Percentiles rank a stretch among this genome's conserved stretches.
These are phyloP conservation scores for Pythium periplocum DNA, from an alignment of 352 stramenopile species.

Conservation along the genomic window DNA sequence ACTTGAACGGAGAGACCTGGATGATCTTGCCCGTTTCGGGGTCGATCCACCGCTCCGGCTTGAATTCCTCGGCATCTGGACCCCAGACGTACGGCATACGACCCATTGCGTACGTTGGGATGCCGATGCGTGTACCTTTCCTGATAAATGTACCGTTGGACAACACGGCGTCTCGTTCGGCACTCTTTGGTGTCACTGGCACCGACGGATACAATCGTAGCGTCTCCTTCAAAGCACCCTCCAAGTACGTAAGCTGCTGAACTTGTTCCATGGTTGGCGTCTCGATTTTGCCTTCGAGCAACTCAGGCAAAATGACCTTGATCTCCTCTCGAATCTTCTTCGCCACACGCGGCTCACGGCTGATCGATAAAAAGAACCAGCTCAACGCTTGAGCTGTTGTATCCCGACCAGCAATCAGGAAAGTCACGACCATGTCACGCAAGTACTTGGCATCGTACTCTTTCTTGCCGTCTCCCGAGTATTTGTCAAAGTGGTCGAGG, in stretches of 20 bases:
- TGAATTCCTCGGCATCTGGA: slow-evolving; percentile 30
- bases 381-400: slow-evolving; percentile 67
- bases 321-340: slow-evolving; percentile 45
- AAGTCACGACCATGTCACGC: slow-evolving; percentile 72
- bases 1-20: slow-evolving; percentile 37
- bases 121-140: slow-evolving; percentile 28
- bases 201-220: slow-evolving; percentile 37
- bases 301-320: slow-evolving; percentile 15
- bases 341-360: slow-evolving; percentile 37
- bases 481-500: slow-evolving; percentile 24
- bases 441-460: slow-evolving; percentile 39
- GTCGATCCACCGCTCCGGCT: slow-evolving; percentile 39
- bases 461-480: slow-evolving; percentile 6
- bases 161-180: slow-evolving; percentile 18
- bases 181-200: slow-evolving; percentile 21
- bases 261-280: slow-evolving; percentile 39
- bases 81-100: slow-evolving; percentile 32
- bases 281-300: not conserved
- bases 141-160: slow-evolving; percentile 27
- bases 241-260: slow-evolving; percentile 38
- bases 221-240: slow-evolving; percentile 36
- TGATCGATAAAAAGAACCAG: slow-evolving; percentile 72
- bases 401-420: slow-evolving; percentile 75
- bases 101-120: slow-evolving; percentile 34
- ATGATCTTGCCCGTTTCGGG: slow-evolving; percentile 18